Base-by-base conservation (phyloP, 73 alveolate species). In the Paramecium sonneborni region DNA sequence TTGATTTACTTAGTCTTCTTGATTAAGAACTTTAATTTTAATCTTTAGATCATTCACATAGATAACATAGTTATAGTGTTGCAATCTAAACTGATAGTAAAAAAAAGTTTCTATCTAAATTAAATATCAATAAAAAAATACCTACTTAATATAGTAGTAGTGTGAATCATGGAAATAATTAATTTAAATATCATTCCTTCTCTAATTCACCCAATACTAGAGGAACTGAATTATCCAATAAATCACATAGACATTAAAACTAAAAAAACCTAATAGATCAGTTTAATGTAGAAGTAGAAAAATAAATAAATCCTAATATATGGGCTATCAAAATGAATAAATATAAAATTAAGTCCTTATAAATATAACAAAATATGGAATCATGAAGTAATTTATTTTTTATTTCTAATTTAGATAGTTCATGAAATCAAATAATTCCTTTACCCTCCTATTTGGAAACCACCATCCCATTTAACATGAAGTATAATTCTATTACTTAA, bases 401-500 rank as follows among this genome's bases (percentile, higher is more conserved):
- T 3, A 34, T 14, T 4, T 74, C 18, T 20, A 6, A 32, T 74
- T n/a, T 35, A 74, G 87, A 23, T 74, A 32, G 87, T 74, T 4
- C 11, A 18, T 32, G 87, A 74, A 74, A 74, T 74, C 2, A 74
- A 74, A 74, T 35, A 74, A 30, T 35, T 74, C 14, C 32, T 74
- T 9, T 74, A 74, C 34, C 87, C 87, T 74, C 87, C 87, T 14
- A 38, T 74, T 35, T 74, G 87, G 87, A 74, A 74, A 43, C 87
- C 87, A n/a, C 87, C 87, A 67, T 67, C 84, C 21, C 84, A 67
- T 67, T 26, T 67, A 67, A 67, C 23, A 67, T 67, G 84, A 67
- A 32, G 20, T 52, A 52, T 52, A n/a, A 52, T 52, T 46, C 57
- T 46, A 46, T 14, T 46, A 8, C 57, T 46, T 46, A 21, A 46